Conservation (phyloP, 148 eudicot genomes). For the Rhododendron williamsianum region DNA sequence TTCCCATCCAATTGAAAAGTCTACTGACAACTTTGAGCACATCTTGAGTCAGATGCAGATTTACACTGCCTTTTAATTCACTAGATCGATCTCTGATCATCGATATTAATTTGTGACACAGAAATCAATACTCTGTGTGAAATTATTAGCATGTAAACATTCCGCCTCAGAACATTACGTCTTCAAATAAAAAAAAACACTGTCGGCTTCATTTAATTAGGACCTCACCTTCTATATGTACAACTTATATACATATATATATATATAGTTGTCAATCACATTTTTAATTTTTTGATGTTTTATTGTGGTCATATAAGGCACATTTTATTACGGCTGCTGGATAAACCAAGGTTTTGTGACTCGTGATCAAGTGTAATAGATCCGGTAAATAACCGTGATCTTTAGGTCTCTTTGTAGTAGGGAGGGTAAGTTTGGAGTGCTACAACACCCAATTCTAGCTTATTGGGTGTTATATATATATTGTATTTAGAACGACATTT, state of each 20-base stretch:
- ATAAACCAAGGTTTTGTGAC: no score
- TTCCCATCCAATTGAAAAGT: conserved; percentile 67
- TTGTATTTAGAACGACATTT: no score
- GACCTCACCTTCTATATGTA: not conserved
- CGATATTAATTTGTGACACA: no score
- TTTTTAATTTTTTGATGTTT: not conserved
- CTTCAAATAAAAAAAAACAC: not conserved
- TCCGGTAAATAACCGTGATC: no score
- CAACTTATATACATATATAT: not conserved
- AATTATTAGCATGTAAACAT: not conserved
- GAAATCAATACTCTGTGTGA: not conserved
- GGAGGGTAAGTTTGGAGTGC: no score
- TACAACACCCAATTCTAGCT: no score
- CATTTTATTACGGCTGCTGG: not conserved
- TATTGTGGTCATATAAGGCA: not conserved
- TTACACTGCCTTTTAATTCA: conserved; percentile 27
- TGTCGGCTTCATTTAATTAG: not conserved
- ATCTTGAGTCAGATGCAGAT: conserved; percentile 84
- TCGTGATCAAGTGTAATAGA: no score
- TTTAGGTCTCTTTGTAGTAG: no score
- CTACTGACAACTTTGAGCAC: conserved; percentile 81
- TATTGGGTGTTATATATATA: no score
- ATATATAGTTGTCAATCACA: no score
- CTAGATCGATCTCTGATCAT: not conserved
- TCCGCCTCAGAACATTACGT: not conserved